These are phyloP conservation scores for Cladosporium sp. DNA, from an alignment of 2,329 filamentous ascomycete genomes.

Conservation along the genomic window DNA sequence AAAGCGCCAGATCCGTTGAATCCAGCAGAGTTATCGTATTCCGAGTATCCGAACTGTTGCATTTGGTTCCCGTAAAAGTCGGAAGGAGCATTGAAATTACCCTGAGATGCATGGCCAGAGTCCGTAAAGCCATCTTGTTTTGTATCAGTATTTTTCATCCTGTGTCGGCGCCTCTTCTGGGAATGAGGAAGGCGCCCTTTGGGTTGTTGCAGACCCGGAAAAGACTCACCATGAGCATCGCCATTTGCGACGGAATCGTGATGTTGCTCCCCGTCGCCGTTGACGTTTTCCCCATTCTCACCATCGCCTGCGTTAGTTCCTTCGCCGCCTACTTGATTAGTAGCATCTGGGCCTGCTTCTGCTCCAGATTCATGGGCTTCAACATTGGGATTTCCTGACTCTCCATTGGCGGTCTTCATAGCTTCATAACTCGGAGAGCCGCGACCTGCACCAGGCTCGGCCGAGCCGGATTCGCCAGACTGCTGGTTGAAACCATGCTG, in stretches of 20 bases:
- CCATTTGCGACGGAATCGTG: constrained; percentile 8
- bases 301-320: constrained; percentile 25
- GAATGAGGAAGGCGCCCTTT: too few relatives aligned
- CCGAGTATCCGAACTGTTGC: constrained; percentile 1
- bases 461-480: constrained; percentile 13
- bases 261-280: constrained; percentile 13
- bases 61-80: constrained; percentile 8
- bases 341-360: constrained; percentile 23
- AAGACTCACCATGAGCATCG: constrained; percentile 1
- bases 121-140: background rate
- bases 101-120: background rate
- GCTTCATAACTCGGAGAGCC: constrained; percentile 28
- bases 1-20: constrained; percentile 47
- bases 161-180: too few relatives aligned
- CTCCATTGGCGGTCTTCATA: constrained; percentile 18
- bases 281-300: constrained; percentile 1
- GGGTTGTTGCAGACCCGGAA: too few relatives aligned
- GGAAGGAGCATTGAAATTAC: background rate
- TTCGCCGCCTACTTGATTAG: constrained; percentile 28
- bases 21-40: constrained; percentile 29
- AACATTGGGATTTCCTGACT: constrained; percentile 12
- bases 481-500: constrained; percentile 18
- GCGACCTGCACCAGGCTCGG: constrained; percentile 18
- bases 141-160: background rate
- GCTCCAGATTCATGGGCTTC: constrained; percentile 13